Base-by-base conservation (phyloP, 2,329 filamentous ascomycete species). In the Colletotrichum sp. region DNA sequence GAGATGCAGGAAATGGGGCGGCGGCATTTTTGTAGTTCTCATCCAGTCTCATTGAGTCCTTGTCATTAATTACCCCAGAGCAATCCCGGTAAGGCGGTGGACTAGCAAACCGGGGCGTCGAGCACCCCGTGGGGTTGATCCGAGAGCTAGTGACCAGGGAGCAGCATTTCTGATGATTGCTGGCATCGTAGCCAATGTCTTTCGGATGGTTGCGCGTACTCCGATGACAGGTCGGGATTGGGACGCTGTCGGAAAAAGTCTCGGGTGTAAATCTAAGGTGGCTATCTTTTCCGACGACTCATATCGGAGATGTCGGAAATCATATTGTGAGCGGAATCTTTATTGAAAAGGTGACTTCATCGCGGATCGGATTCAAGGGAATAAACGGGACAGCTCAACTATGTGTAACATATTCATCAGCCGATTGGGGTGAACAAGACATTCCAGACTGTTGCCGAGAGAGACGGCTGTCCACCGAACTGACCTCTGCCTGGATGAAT, bases 291-390 rank as follows among this genome's bases (percentile, higher is more conserved):
- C 39, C 39, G 18, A 49, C 5, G 9, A 49, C 39, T 49, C 5
- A 49, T 18, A 44, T 49, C 39, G 39, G 39, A 49, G 39, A n/a
- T 49, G 39, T 49, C 39, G 39, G 18, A 49, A 49, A 49, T 49
- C 39, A n/a, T n/a, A 1, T 12, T 49, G 3, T 21, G 18, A 7
- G 39, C 18, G 18, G 39, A 49, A 49, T 49, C 18, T n/a, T 21
- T 7, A 0, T n/a, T 12, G 18, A n/a, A 1, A 3, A 49, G 39
- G 18, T 6, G 18, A 49, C 0, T 7, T 49, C 39, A 49, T n/a
- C 39, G 39, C 39, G 39, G 9, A 49, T n/a, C 3, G 39, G 18
- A 3, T 49, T 6, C 6, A 49, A n/a, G 3, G 18, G 39, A 10
- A 49, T 12, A 12, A 2, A 0, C 5, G 9, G 2, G 39, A 49